These are phyloP conservation scores for Epichloe aotearoae DNA, from an alignment of 2,329 filamentous ascomycete species.

Conservation along the genomic window DNA sequence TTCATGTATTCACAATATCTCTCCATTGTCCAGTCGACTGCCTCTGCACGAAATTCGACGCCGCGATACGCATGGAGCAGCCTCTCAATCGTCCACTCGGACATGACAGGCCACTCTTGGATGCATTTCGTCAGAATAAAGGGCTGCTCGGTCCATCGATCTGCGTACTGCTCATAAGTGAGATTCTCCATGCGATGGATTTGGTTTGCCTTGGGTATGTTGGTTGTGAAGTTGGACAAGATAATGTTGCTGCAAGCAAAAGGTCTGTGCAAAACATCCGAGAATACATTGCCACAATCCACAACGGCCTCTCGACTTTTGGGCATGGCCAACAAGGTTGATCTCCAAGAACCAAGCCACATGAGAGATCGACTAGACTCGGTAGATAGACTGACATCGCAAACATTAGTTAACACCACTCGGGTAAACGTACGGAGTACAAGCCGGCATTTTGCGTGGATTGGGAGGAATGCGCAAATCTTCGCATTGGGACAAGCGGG, in stretches of 20 bases:
- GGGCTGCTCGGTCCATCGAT: slow-evolving; percentile 63
- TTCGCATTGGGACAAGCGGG: slow-evolving; percentile 4
- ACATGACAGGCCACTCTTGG: slow-evolving; percentile 65
- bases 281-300: slow-evolving; percentile 69
- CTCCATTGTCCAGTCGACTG: slow-evolving; percentile 81
- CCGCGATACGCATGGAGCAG: slow-evolving; percentile 52
- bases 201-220: slow-evolving; percentile 60
- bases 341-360: slow-evolving; percentile 79
- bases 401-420: neutral
- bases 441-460: neutral
- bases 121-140: slow-evolving; percentile 81
- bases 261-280: slow-evolving; percentile 78
- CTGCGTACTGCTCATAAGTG: slow-evolving; percentile 58
- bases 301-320: slow-evolving; percentile 39
- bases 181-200: slow-evolving; percentile 60
- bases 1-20: slow-evolving; percentile 75
- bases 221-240: slow-evolving; percentile 50
- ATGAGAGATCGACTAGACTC: slow-evolving; percentile 21
- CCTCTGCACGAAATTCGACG: slow-evolving; percentile 73
- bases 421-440: neutral
- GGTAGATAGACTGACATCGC: slow-evolving; percentile 12
- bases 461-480: slow-evolving; percentile 1
- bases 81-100: slow-evolving; percentile 57
- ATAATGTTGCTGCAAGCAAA: slow-evolving; percentile 69
- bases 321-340: slow-evolving; percentile 54